Percentiles rank a stretch among this genome's conserved stretches.
Evolutionary conservation across 2,329 filamentous ascomycete genomes (phyloP).

Genomic region (Clarireedia paspali): DNA sequence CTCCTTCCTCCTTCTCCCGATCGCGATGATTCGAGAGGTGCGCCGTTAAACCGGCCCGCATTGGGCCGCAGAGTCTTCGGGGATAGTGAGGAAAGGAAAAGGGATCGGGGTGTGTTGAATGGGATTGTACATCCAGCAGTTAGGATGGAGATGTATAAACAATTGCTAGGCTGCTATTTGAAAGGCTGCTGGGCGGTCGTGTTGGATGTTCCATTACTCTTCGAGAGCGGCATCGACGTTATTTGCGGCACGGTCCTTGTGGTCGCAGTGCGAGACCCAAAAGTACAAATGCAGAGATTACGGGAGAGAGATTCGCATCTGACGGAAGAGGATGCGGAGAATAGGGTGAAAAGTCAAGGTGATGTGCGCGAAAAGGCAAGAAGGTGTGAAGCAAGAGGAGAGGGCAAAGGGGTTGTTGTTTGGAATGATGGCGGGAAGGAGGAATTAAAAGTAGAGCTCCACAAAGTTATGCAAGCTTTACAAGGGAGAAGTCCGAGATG

Average conservation of each 20-base stretch:
- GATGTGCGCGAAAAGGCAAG: slow-evolving; percentile 79
- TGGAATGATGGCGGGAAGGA: slow-evolving; percentile 80
- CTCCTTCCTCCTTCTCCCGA: slow-evolving; percentile 54
- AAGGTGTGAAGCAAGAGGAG: slow-evolving; percentile 58
- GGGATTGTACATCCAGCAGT: slow-evolving; percentile 90
- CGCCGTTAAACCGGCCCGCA: slow-evolving; percentile 77
- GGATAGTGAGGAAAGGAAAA: slow-evolving; percentile 57
- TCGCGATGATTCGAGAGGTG: slow-evolving; percentile 51
- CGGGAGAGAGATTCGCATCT: slow-evolving; percentile 70
- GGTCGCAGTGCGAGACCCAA: slow-evolving; percentile 73
- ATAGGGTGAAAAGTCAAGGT: slow-evolving; percentile 78
- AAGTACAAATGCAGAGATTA: slow-evolving; percentile 74
- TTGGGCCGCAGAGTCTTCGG: slow-evolving; percentile 86
- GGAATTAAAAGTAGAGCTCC: slow-evolving; percentile 61
- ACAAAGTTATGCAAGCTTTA: slow-evolving; percentile 56
- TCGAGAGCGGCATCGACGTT: slow-evolving; percentile 79
- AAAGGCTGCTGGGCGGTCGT: slow-evolving; percentile 80
- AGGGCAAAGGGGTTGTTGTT: slow-evolving; percentile 66
- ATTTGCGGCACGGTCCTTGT: slow-evolving; percentile 82
- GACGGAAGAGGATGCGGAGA: slow-evolving; percentile 76
- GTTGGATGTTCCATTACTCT: slow-evolving; percentile 84
- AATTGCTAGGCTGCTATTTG: slow-evolving; percentile 66
- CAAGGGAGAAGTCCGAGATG: slow-evolving; percentile 42
- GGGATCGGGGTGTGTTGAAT: slow-evolving; percentile 73
- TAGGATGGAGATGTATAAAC: slow-evolving; percentile 69